Evolutionary conservation across 2,329 filamentous ascomycete genomes (phyloP).

Genomic region (Phialocephala sp.): DNA sequence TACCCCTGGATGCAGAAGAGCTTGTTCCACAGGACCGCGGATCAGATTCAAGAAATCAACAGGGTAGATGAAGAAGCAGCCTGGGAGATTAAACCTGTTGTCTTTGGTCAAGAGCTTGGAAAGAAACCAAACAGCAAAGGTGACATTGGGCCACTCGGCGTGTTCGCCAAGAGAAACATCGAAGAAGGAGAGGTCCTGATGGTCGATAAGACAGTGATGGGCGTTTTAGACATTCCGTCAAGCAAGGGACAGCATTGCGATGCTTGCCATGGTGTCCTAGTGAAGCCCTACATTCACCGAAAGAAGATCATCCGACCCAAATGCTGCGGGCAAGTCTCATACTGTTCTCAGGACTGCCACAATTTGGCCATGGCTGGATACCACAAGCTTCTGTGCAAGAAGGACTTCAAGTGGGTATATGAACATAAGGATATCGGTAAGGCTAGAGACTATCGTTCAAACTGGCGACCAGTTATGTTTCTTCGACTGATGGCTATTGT

Average conservation of each 20-base stretch:
- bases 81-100: conserved; percentile 28
- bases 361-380: conserved; percentile 31
- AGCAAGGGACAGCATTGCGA: conserved; percentile 34
- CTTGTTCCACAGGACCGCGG: conserved; percentile 30
- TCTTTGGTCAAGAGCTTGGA: conserved; percentile 23
- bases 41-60: conserved; percentile 33
- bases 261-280: conserved; percentile 34
- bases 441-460: not conserved
- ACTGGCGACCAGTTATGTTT: conserved; percentile 34
- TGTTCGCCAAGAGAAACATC: conserved; percentile 38
- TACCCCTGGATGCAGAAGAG: conserved; percentile 39
- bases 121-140: conserved; percentile 14
- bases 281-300: conserved; percentile 22
- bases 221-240: conserved; percentile 26
- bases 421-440: not conserved
- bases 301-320: conserved; percentile 12
- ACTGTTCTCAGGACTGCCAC: conserved; percentile 35
- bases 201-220: conserved; percentile 31
- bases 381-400: conserved; percentile 36
- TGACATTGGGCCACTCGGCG: conserved; percentile 38
- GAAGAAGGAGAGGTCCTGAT: conserved; percentile 34
- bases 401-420: conserved; percentile 36
- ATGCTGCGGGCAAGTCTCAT: conserved; percentile 35
- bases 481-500: conserved; percentile 34
- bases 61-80: conserved; percentile 4